A percentile compares a stretch with the other conserved stretches of the same genome.
Evolutionary conservation across 495 filamentous ascomycete species (phyloP).

Genomic region (Podospora pseudopauciseta): DNA sequence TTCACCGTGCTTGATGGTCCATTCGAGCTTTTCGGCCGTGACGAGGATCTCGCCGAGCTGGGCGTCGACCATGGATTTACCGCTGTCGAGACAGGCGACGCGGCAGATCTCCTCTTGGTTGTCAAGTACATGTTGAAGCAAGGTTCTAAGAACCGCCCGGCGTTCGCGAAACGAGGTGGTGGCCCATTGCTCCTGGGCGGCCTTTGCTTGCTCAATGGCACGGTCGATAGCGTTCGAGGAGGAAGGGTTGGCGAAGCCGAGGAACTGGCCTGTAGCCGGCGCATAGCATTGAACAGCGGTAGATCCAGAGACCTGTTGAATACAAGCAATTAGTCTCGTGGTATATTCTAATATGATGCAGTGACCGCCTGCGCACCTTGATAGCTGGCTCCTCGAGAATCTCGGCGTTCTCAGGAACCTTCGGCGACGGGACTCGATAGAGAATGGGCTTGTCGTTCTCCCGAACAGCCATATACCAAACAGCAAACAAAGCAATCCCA

Average conservation of each 20-base stretch:
- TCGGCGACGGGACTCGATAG: conserved; percentile 41
- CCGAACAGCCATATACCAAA: conserved; percentile 29
- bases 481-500: conserved; percentile 26
- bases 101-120: conserved; percentile 85
- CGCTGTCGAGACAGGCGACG: conserved; percentile 89
- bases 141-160: conserved; percentile 72
- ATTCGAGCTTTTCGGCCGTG: conserved; percentile 87
- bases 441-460: conserved; percentile 35
- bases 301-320: conserved; percentile 45
- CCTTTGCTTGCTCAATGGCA: conserved; percentile 66
- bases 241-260: conserved; percentile 76
- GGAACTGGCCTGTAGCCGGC: conserved; percentile 79
- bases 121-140: conserved; percentile 80
- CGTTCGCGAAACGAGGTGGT: conserved; percentile 73
- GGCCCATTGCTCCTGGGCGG: conserved; percentile 78
- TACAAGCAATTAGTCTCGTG: neutral
- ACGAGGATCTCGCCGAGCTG: conserved; percentile 91
- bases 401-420: conserved; percentile 47
- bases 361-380: conserved; percentile 35
- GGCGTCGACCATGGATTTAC: conserved; percentile 93
- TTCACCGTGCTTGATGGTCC: conserved; percentile 91
- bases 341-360: neutral
- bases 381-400: conserved; percentile 60
- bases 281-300: conserved; percentile 79
- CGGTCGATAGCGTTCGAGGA: conserved; percentile 76